Evolutionary conservation across 2,329 filamentous ascomycete genomes (phyloP).

Genomic region (Fusarium tricinctum): DNA sequence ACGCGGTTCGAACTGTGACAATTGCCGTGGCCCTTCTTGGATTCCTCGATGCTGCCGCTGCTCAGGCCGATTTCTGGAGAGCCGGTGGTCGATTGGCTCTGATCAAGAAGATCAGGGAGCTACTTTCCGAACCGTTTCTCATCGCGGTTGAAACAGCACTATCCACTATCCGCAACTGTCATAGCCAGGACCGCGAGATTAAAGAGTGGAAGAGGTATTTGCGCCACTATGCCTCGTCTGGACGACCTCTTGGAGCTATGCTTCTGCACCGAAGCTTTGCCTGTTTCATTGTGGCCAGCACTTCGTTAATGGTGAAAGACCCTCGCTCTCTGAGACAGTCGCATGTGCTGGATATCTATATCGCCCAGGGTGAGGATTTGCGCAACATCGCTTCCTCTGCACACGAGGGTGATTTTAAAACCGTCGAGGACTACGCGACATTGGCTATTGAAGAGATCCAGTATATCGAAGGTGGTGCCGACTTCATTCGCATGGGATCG

Average conservation of each 20-base stretch:
- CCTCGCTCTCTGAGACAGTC: conserved; percentile 69
- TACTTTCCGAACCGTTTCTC: conserved; percentile 88
- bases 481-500: conserved; percentile 86
- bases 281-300: conserved; percentile 83
- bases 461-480: conserved; percentile 87
- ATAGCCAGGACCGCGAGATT: conserved; percentile 72
- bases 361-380: conserved; percentile 67
- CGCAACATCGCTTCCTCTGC: conserved; percentile 51
- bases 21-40: conserved; percentile 89
- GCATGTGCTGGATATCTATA: conserved; percentile 81
- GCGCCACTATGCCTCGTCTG: conserved; percentile 83
- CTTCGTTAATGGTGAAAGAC: conserved; percentile 78
- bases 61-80: conserved; percentile 85
- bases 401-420: conserved; percentile 67
- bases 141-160: conserved; percentile 90
- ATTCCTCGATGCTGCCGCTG: conserved; percentile 86
- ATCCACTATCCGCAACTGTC: conserved; percentile 88
- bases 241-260: conserved; percentile 90
- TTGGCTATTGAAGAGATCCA: conserved; percentile 87
- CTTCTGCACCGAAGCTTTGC: conserved; percentile 91
- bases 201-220: conserved; percentile 91
- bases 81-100: conserved; percentile 79
- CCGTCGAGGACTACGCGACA: conserved; percentile 74
- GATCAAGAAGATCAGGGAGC: conserved; percentile 76
- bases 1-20: conserved; percentile 78